Evolutionary conservation across 192 early-diverging fungal genomes (phyloP).

Genomic region (Chytriomyces sp.): DNA sequence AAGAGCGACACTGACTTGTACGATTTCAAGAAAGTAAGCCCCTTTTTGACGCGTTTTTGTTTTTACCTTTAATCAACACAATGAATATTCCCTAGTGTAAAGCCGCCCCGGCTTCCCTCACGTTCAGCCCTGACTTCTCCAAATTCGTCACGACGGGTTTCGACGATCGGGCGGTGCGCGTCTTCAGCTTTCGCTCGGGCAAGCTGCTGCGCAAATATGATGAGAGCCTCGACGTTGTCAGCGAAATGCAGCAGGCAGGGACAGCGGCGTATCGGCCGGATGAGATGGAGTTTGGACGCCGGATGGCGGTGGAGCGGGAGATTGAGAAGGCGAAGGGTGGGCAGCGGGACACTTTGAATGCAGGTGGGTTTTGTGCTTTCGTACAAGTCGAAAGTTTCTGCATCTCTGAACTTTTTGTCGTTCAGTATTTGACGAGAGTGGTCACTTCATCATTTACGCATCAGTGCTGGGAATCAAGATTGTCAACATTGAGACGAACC

Average conservation of each 20-base stretch:
- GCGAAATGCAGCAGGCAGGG: slow-evolving; percentile 87
- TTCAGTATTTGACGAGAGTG: slow-evolving; percentile 87
- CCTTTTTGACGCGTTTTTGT: not conserved
- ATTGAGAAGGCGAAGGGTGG: slow-evolving; percentile 68
- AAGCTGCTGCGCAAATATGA: slow-evolving; percentile 90
- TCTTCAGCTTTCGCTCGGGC: slow-evolving; percentile 82
- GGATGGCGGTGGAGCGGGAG: slow-evolving; percentile 87
- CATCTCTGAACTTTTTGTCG: not conserved
- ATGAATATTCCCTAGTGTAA: slow-evolving; percentile 59
- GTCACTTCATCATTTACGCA: slow-evolving; percentile 85
- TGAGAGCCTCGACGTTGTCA: slow-evolving; percentile 78
- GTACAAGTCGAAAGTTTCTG: not conserved
- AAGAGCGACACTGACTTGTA: slow-evolving; percentile 97
- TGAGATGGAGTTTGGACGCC: slow-evolving; percentile 97
- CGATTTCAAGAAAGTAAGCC: slow-evolving; percentile 86
- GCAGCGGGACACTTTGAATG: slow-evolving; percentile 68
- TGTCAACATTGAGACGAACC: slow-evolving; percentile 83
- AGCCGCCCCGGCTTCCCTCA: slow-evolving; percentile 74
- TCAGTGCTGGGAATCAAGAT: slow-evolving; percentile 97
- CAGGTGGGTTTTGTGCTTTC: slow-evolving; percentile 46
- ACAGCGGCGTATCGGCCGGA: slow-evolving; percentile 79
- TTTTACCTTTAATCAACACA: not conserved
- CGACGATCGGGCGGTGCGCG: slow-evolving; percentile 79
- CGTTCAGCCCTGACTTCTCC: slow-evolving; percentile 76
- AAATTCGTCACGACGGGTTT: slow-evolving; percentile 89